Evolutionary conservation across 2,329 filamentous ascomycete genomes (phyloP), one percentile per base, ranked within the genome.

Genomic region (Fonsecaea erecta): DNA sequence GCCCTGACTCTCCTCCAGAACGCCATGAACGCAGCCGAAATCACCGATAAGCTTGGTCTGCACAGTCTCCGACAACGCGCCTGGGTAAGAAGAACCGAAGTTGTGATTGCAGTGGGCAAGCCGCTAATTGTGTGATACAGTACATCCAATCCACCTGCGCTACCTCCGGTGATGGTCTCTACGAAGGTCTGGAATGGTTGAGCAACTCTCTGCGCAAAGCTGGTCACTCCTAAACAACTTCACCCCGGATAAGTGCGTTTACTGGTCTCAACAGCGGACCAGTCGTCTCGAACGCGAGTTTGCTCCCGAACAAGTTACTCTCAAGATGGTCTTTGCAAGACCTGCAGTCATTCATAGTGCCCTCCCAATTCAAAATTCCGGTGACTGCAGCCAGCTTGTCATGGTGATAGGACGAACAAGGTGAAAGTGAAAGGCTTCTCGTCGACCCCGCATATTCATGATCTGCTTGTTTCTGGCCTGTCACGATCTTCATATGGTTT

Each of bases 111-210:
- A 26, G 65, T 11, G 52, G 24, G 59, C 62, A 6, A 54, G 24
- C n/a, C 72, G 62, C 74, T 77, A 65, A 76, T 67, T n/a, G 58
- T 6, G 21, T 60, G 57, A 1, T 64, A 53, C 71, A 93, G 94
- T 98, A 96, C 87, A 98, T 98, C 83, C 94, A 98, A 93, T 97
- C 94, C 72, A 98, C 95, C 79, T 98, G 94, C 85, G 94, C 94
- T 81, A 98, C 95, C 74, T 97, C 93, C 73, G 94, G 94, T 87
- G 95, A 98, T 82, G 94, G 94, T 92, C 91, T 98, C 77, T 98
- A 98, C 83, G 94, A 98, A 85, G 94, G 94, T 89, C 92, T 98
- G 77, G 93, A 94, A 84, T 94, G 91, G 90, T 88, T 93, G 77
- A 90, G 90, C 80, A 89, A 87, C 80, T 90, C 90, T 77, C 88